phyloP scores from a whole-genome alignment of 108 stramenopile genomes.

The Discostella pseudostelligera region DNA sequence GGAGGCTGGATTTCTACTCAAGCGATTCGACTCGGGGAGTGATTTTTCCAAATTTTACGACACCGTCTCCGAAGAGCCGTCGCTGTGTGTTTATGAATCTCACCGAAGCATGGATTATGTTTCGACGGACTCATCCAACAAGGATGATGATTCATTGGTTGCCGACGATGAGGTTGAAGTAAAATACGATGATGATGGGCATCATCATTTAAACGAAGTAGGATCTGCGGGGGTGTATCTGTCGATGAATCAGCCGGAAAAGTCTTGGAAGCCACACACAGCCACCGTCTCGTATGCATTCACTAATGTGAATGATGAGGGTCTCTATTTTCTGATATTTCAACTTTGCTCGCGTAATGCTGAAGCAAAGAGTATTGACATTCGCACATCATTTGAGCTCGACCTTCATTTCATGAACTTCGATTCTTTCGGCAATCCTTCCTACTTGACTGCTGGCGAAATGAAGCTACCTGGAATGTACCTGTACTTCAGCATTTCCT shows the following conservation, averaged over 20 bases:
- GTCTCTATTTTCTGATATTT: conserved; percentile 90
- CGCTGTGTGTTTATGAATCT: conserved; percentile 56
- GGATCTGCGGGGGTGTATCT: conserved; percentile 60
- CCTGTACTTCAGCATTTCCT: conserved; percentile 77
- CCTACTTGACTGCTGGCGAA: conserved; percentile 93
- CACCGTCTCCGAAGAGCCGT: conserved; percentile 44
- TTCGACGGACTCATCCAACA: conserved; percentile 37
- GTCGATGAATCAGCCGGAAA: conserved; percentile 57
- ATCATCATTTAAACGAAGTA: conserved; percentile 31
- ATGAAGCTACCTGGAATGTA: conserved; percentile 85
- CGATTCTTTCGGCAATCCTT: conserved; percentile 62
- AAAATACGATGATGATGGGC: conserved; percentile 35
- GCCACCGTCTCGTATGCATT: conserved; percentile 59
- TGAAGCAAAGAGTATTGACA: conserved; percentile 21
- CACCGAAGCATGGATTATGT: conserved; percentile 30
- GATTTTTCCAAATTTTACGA: conserved; percentile 63
- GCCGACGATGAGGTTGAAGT: conserved; percentile 46
- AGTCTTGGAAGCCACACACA: conserved; percentile 49
- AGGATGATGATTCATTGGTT: conserved; percentile 47
- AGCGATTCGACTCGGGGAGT: conserved; percentile 70
- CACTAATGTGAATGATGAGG: conserved; percentile 56
- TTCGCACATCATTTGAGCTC: conserved; percentile 83
- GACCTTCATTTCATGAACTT: conserved; percentile 84
- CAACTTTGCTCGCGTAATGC: conserved; percentile 64
- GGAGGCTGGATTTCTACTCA: conserved; percentile 71